Base-by-base conservation (phyloP, 495 filamentous ascomycete genomes). In the Penicillium roqueforti region DNA sequence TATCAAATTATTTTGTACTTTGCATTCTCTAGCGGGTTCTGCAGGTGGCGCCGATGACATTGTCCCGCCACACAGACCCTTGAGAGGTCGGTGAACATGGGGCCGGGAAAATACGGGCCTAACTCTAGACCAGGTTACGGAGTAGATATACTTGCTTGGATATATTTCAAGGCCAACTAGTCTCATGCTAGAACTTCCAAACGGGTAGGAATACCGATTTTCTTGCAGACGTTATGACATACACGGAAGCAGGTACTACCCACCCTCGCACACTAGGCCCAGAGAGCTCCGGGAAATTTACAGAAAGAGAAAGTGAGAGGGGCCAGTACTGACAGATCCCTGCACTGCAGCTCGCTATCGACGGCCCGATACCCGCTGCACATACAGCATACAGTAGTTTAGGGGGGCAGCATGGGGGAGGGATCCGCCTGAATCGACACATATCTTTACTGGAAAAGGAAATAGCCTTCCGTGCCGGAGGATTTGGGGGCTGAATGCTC, bases 291-390 rank as follows among this genome's bases (percentile, higher is more conserved):
- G 28, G 22, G 3, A 18, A 22, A 50, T 28, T 23, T 23, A 29
- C 16, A 0, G 14, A 8, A 38, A 31, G 18, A 32, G 10, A 40
- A 26, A 28, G n/a, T n/a, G n/a, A 28, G 25, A 31, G 23, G 42
- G 31, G 28, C 28, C 28, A 29, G 20, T 26, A 29, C 32, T 26
- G 38, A 56, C 43, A 51, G 60, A 67, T 65, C 61, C 64, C 64
- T 67, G 64, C 58, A 55, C 55, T 57, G 60, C 60, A 61, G 61
- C 51, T 63, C 61, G 54, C 64, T 67, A 67, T 67, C 64, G 64
- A 67, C 64, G 64, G 64, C 58, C 64, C 64, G 64, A 67, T 65
- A 67, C 64, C 64, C 64, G 64, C 64, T 62, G 64, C 58, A 55
- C 64, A 60, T 60, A 60, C 51, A 66, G 56, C 59, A 26, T 63